These are phyloP conservation scores for Hypoxylon fuscum DNA, from an alignment of 495 filamentous ascomycete genomes.

Conservation along the genomic window DNA sequence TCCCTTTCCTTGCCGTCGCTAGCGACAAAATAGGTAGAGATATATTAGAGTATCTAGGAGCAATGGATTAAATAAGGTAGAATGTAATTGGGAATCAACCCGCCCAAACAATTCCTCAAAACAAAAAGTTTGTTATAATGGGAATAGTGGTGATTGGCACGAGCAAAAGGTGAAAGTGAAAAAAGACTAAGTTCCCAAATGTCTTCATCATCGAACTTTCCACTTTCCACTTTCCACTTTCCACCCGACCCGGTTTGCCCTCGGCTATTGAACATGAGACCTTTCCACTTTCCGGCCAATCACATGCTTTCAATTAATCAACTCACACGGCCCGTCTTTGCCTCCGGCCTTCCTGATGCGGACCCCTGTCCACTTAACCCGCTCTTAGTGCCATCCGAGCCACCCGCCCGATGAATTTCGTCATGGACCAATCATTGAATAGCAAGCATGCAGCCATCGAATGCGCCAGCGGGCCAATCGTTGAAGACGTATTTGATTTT, in stretches of 20 bases:
- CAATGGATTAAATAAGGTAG: not conserved
- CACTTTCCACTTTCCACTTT: constrained; percentile 25
- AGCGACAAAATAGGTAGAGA: not conserved
- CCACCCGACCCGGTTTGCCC: constrained; percentile 46
- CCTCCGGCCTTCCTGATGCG: constrained; percentile 28
- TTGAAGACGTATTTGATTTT: too few species aligned
- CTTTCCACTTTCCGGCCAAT: constrained; percentile 36
- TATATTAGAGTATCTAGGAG: not conserved
- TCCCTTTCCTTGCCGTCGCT: constrained; percentile 10
- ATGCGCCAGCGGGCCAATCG: too few species aligned
- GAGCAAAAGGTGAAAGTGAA: too few species aligned
- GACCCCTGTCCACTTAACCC: not conserved
- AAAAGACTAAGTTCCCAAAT: constrained; percentile 11
- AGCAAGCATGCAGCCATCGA: too few species aligned
- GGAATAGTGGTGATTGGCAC: constrained; percentile 36
- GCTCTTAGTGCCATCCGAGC: constrained; percentile 5
- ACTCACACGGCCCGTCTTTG: constrained; percentile 23
- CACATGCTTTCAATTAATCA: constrained; percentile 46
- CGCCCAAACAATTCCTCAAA: constrained; percentile 27
- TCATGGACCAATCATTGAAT: too few species aligned
- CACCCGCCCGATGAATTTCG: not conserved
- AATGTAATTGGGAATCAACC: constrained; percentile 18
- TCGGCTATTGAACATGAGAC: constrained; percentile 41
- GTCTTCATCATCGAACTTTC: constrained; percentile 45
- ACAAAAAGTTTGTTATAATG: constrained; percentile 6